These are phyloP conservation scores for Pestalotiopsis sp. DNA, from an alignment of 2,329 filamentous ascomycete species.

Conservation along the genomic window DNA sequence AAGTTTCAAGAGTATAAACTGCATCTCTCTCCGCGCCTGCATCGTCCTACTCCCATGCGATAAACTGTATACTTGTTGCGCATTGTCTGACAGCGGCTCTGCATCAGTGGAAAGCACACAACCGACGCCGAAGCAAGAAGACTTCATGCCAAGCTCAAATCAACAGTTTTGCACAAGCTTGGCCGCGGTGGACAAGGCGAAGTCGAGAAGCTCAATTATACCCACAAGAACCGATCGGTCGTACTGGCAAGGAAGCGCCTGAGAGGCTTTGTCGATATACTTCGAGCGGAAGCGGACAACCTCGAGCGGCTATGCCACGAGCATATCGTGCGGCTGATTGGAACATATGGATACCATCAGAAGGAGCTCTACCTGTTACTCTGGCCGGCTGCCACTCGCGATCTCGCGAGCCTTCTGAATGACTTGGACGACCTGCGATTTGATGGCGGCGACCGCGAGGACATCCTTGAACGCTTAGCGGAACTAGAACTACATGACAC, in stretches of 20 bases:
- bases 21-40: background rate
- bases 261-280: conserved; percentile 37
- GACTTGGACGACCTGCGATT: conserved; percentile 43
- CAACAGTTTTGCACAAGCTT: conserved; percentile 32
- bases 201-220: conserved; percentile 44
- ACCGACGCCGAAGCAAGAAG: conserved; percentile 29
- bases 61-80: no score
- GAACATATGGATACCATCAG: conserved; percentile 43
- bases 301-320: conserved; percentile 50
- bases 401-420: conserved; percentile 41
- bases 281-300: conserved; percentile 47
- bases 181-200: conserved; percentile 45
- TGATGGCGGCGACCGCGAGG: conserved; percentile 40
- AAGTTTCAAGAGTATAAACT: background rate
- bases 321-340: conserved; percentile 49
- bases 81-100: background rate
- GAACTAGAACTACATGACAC: conserved; percentile 39
- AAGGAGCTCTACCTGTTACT: conserved; percentile 46
- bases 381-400: conserved; percentile 50
- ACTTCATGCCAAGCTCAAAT: conserved; percentile 28
- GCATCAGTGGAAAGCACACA: conserved; percentile 30
- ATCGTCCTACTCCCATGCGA: background rate
- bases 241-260: conserved; percentile 48
- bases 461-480: conserved; percentile 39
- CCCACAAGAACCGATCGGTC: conserved; percentile 35